Conservation (phyloP, 2,329 filamentous ascomycete genomes). For the Aspergillus brasiliensis region DNA sequence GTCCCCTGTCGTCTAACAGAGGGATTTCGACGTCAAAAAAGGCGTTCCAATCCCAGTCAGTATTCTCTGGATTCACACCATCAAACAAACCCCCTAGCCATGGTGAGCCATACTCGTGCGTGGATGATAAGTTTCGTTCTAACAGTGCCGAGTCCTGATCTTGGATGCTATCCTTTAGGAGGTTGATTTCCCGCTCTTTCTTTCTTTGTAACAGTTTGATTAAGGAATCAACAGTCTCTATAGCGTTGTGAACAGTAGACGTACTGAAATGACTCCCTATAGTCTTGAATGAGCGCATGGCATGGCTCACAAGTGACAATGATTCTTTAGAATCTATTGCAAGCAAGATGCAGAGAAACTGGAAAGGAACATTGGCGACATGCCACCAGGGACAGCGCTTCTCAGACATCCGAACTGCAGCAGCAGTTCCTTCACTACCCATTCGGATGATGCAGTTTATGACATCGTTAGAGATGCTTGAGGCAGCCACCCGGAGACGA, state of each 20-base stretch:
- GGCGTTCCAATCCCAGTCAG: constrained; percentile 1
- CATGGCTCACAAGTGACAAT: background rate
- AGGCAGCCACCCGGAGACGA: constrained; percentile 15
- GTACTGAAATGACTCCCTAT: background rate
- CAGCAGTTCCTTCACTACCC: constrained; percentile 12
- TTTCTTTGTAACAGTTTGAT: background rate
- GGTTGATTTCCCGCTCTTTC: background rate
- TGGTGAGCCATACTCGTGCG: background rate
- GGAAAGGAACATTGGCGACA: constrained; percentile 21
- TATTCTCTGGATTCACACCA: background rate
- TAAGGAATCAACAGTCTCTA: background rate
- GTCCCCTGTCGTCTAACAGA: constrained; percentile 3
- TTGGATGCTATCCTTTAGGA: background rate
- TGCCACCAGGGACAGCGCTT: constrained; percentile 20
- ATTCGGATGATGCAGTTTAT: constrained; percentile 10
- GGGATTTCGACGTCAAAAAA: constrained; percentile 2
- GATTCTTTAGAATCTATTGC: constrained; percentile 12
- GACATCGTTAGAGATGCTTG: constrained; percentile 10
- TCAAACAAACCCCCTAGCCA: background rate
- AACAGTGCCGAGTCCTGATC: background rate
- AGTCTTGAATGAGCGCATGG: constrained; percentile 8
- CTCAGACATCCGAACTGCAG: constrained; percentile 8
- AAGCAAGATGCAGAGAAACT: constrained; percentile 14
- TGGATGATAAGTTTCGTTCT: background rate
- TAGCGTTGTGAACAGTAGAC: background rate